These are phyloP conservation scores for Neostapfia colusana DNA, from an alignment of 176 grass and related monocot genomes.

Conservation along the genomic window DNA sequence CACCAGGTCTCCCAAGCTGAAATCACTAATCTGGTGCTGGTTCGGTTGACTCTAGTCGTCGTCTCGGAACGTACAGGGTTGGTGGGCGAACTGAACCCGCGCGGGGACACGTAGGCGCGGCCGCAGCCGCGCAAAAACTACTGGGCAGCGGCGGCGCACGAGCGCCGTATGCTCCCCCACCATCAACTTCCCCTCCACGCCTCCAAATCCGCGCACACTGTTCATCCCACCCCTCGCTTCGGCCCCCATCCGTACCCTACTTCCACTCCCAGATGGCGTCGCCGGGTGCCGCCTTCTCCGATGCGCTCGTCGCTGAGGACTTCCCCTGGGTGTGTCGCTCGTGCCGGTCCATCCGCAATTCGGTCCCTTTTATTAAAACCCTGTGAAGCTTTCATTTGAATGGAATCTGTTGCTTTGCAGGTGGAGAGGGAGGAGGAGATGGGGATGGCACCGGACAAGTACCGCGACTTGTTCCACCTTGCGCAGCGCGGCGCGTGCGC, in stretches of 20 bases:
- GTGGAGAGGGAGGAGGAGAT: slow-evolving; percentile 65
- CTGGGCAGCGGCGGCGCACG: slow-evolving; percentile 41
- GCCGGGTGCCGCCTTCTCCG: slow-evolving; percentile 42
- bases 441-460: slow-evolving; percentile 62
- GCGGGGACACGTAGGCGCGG: slow-evolving; percentile 40
- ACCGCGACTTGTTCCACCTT: slow-evolving; percentile 65
- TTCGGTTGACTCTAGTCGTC: slow-evolving; percentile 5
- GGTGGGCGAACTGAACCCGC: slow-evolving; percentile 10
- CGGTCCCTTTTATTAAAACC: not conserved
- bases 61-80: not conserved
- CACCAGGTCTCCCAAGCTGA: too few species aligned
- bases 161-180: slow-evolving; percentile 43
- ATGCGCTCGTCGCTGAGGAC: slow-evolving; percentile 62
- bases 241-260: not conserved
- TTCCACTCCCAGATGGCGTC: slow-evolving; percentile 27
- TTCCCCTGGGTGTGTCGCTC: slow-evolving; percentile 61
- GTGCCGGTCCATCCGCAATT: not conserved
- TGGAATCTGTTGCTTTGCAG: slow-evolving; percentile 37
- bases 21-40: not conserved
- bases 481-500: slow-evolving; percentile 48
- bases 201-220: slow-evolving; percentile 1
- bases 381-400: not conserved
- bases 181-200: slow-evolving; percentile 14
- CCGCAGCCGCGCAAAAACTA: slow-evolving; percentile 58
- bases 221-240: not conserved